These are phyloP conservation scores for Boletus tomentosulus DNA, from an alignment of 768 basidiomycete species.

Conservation along the genomic window DNA sequence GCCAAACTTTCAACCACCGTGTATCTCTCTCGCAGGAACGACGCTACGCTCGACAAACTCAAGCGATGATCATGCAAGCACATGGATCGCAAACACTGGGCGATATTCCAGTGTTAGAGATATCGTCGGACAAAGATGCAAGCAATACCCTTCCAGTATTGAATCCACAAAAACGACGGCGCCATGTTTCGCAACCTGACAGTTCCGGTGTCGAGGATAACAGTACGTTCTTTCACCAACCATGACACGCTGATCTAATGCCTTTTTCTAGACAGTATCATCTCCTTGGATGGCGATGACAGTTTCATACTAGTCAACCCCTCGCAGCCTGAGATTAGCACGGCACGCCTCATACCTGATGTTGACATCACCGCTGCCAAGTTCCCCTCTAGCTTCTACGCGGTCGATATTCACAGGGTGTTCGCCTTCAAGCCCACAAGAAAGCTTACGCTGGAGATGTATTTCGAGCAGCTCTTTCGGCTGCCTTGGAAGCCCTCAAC, in stretches of 20 bases:
- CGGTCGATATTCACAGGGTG: neutral
- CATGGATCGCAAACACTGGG: no score
- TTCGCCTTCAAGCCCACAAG: neutral
- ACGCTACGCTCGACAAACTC: no score
- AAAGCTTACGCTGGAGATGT: neutral
- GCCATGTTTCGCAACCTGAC: no score
- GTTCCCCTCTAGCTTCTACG: neutral
- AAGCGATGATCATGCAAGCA: no score
- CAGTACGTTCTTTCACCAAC: no score
- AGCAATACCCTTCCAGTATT: no score
- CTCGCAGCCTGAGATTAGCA: neutral
- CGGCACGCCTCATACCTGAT: neutral
- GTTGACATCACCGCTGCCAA: neutral
- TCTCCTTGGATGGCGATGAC: neutral
- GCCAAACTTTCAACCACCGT: neutral
- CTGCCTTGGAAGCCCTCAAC: neutral
- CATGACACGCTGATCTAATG: no score
- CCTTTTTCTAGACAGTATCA: no score
- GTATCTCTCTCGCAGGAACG: neutral
- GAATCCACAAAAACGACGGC: no score
- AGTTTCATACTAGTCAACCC: neutral
- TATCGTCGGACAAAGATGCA: no score
- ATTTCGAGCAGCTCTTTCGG: neutral
- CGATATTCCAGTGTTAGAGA: no score
- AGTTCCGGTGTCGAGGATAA: no score